These are phyloP conservation scores for Ogataea angusta DNA, from an alignment of 805 yeast genomes.

Conservation along the genomic window DNA sequence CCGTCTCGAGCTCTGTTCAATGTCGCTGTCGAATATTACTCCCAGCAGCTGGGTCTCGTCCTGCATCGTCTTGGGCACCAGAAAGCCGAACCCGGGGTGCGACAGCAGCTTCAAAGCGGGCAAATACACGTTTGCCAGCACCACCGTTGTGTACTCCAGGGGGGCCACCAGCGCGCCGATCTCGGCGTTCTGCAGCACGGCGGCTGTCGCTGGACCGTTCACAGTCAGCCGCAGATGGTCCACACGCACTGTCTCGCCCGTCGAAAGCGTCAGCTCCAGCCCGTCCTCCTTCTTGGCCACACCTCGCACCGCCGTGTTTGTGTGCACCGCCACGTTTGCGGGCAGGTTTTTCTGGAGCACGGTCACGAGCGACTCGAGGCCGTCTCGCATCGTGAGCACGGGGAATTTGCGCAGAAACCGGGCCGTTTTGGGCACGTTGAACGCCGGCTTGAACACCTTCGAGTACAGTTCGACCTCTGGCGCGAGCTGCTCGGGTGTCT, in stretches of 20 bases:
- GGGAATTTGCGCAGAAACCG: conserved; percentile 50
- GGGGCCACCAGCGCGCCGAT: conserved; percentile 16
- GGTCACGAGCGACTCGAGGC: conserved; percentile 53
- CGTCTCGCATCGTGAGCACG: conserved; percentile 53
- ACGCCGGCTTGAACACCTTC: conserved; percentile 36
- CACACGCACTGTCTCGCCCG: conserved; percentile 1
- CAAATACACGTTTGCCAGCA: conserved; percentile 66
- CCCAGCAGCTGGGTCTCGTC: conserved; percentile 64
- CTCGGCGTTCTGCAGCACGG: conserved; percentile 25
- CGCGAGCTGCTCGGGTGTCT: conserved; percentile 17
- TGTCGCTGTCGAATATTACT: conserved; percentile 85
- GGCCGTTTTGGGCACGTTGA: conserved; percentile 38
- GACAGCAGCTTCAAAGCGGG: conserved; percentile 42
- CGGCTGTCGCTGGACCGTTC: conserved; percentile 40
- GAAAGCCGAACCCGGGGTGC: conserved; percentile 75
- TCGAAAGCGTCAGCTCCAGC: conserved; percentile 1
- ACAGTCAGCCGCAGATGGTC: conserved; percentile 64
- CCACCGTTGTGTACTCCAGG: conserved; percentile 46
- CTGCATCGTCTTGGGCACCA: conserved; percentile 59
- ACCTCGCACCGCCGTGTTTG: conserved; percentile 26
- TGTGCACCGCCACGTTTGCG: conserved; percentile 41
- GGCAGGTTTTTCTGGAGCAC: conserved; percentile 39
- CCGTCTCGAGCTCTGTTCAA: conserved; percentile 51
- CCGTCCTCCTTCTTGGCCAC: conserved; percentile 19
- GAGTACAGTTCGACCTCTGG: conserved; percentile 38